Conservation (phyloP, 345 rosid genomes). For the Linum lewisii region DNA sequence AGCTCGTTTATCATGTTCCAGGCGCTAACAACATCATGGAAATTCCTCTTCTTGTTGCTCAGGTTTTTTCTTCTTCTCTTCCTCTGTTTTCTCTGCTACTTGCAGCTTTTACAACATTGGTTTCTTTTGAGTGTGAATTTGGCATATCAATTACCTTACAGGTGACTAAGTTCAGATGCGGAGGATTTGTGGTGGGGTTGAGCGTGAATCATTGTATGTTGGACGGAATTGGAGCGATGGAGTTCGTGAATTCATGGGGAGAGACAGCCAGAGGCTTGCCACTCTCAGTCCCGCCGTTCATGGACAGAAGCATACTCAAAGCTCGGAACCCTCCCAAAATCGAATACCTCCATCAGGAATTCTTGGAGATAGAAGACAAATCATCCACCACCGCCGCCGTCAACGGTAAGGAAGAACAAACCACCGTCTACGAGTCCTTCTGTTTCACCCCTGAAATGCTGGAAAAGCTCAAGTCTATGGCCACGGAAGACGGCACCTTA, state of each 20-base stretch:
- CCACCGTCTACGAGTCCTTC: constrained; percentile 53
- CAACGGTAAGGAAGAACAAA: constrained; percentile 30
- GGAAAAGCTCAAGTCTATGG: constrained; percentile 45
- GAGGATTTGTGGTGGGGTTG: constrained; percentile 70
- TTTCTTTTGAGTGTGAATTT: neutral
- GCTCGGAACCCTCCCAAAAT: constrained; percentile 48
- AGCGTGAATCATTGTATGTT: constrained; percentile 78
- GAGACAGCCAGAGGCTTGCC: constrained; percentile 67
- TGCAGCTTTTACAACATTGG: neutral
- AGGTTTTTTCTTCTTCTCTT: constrained; percentile 32
- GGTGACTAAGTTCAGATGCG: constrained; percentile 75
- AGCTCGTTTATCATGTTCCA: neutral
- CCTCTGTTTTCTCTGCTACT: neutral
- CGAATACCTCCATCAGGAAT: constrained; percentile 53
- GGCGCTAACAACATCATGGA: constrained; percentile 79
- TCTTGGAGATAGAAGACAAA: constrained; percentile 50
- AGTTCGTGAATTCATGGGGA: constrained; percentile 78
- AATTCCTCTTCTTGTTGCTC: constrained; percentile 85
- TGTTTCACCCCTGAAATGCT: constrained; percentile 63
- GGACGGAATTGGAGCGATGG: constrained; percentile 86
- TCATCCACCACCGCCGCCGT: constrained; percentile 32
- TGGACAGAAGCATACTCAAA: constrained; percentile 45
- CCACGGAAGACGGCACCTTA: constrained; percentile 42
- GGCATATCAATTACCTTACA: constrained; percentile 13
- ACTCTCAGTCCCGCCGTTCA: constrained; percentile 42